Evolutionary conservation across 805 yeast species (phyloP), one percentile per base, ranked within the genome.

Genomic region (Candida patagonica): DNA sequence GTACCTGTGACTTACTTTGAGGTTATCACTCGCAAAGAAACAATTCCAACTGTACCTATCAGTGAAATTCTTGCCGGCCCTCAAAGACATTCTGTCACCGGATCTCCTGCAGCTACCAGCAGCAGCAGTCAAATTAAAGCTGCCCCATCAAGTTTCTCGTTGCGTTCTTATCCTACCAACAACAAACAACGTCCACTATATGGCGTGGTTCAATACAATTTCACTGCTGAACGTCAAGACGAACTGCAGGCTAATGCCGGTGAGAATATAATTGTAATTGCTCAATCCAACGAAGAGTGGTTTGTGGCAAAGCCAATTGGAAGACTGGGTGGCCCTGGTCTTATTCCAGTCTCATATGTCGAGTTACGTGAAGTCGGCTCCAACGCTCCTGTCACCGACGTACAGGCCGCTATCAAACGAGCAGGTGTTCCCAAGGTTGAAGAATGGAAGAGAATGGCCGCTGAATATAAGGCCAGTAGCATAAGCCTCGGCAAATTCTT

Each of bases 271-370:
- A 83, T 88, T 23, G 76, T 94, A 9, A 89, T 96, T 62, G 99
- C 99, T 2, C 96, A 89, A 61, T 94, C 89, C 56, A 87, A 86
- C 41, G 82, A 70, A 48, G 99, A 94, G 63, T 92, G 99, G 99
- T 88, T 87, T 52, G 92, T 92, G 44, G 97, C 96, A 4, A 92
- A 92, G 59, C 96, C 96, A 10, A 83, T 92, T 31, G 94, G 89
- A 44, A 69, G 96, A 40, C 67, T 92, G 27, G 97, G 98, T 20
- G 98, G 96, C 1, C 97, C 97, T 0, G 98, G 99, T 1, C 68
- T 92, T 34, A 94, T 92, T 6, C 98, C 99, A 0, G 88, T 85
- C 4, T 74, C 84, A 15, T 92, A 83, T 54, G 92, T 92, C 19
- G 84, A 86, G 54, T 72, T 89, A 26, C 76, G 89, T 30, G 95